Evolutionary conservation across 768 basidiomycete genomes (phyloP), one percentile per base, ranked within the genome.

Genomic region (Hortiboletus flavorubellus): DNA sequence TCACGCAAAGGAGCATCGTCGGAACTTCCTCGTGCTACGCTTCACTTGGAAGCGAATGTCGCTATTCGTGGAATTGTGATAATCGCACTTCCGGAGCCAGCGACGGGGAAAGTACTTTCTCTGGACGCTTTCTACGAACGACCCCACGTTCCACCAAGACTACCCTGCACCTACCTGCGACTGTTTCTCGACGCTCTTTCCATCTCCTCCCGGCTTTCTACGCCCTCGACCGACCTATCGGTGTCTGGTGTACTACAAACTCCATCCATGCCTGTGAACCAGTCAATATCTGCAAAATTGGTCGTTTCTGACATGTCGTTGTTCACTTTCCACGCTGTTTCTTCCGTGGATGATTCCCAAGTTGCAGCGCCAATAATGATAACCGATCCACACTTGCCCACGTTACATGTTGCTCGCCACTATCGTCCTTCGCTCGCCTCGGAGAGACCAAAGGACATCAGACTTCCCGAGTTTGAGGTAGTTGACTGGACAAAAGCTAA

Each of bases 311-410:
- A 89, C 44, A 11, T 88, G 2, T 86, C 86, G 15, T 62, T 81
- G 10, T 85, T 89, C 59, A 74, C 76, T 11, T 80, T 87, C 62
- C 71, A 71, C 33, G 46, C 64, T 8, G 46, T 59, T 33, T 58
- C 62, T 15, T 57, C 63, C 16, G 29, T 23, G 31, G 59, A 64
- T 8, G 64, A 60, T 50, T n/a, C 42, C 29, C 70, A 65, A 46
- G 31, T 61, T 46, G 80, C 84, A 26, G 77, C 79, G 14, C 93
- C 93, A 12, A 71, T 96, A 42, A 64, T 96, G 16, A 80, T 93
- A 46, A 85, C 84, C 10, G 93, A 95, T 63, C 78, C 77, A n/a
- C 70, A 82, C 58, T 80, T 95, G 16, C 66, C 75, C 14, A 70
- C 70, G 7, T 87, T 89, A 56, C 88, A 89, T 68, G 59, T 76